Evolutionary conservation across 129 eudicot genomes (phyloP), one percentile per base, ranked within the genome.

Genomic region (Mikania micrantha): DNA sequence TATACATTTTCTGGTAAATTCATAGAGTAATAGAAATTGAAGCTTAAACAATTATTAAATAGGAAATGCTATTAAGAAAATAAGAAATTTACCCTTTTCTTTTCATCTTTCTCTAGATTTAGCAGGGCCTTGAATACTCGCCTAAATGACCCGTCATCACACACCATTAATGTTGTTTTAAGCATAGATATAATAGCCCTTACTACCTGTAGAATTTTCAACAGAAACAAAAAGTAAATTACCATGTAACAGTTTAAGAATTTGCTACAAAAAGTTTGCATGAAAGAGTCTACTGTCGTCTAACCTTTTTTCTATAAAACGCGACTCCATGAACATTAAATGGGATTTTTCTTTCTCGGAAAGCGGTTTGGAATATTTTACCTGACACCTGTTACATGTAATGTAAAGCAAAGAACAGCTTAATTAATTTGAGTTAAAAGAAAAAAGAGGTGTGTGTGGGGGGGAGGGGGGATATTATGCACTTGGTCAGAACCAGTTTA

Each of bases 271-370:
- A 44, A 38, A 79, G 5, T 75, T 66, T 34, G 60, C 27, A 53
- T 17, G 57, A 52, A 57, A 69, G 60, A 40, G 60, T 48, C 40
- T 40, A 69, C 11, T 16, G 20, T 16, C 72, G 20, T 16, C 72
- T 31, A 59, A 92, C 98, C 92, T 93, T 88, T 88, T 93, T 93
- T 67, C 98, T 67, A 57, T 93, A 93, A 77, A 93, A 93, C 44
- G 98, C 95, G 56, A 93, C 96, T 19, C 98, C 98, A 25, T 93
- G 98, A 56, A 81, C 70, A 56, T 93, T 93, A 66, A 93, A 93
- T 4, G 98, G 96, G 47, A 93, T 86, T 79, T 88, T 88, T 64
- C 98, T 84, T 19, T 70, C 80, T 36, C 98, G 95, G 32, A 93
- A 88, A 45, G 90, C 87, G 38, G 83, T 76, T 78, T 93, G 96